Evolutionary conservation across 2,329 filamentous ascomycete genomes (phyloP), one percentile per base, ranked within the genome.

Genomic region (Metarhizium rileyi): DNA sequence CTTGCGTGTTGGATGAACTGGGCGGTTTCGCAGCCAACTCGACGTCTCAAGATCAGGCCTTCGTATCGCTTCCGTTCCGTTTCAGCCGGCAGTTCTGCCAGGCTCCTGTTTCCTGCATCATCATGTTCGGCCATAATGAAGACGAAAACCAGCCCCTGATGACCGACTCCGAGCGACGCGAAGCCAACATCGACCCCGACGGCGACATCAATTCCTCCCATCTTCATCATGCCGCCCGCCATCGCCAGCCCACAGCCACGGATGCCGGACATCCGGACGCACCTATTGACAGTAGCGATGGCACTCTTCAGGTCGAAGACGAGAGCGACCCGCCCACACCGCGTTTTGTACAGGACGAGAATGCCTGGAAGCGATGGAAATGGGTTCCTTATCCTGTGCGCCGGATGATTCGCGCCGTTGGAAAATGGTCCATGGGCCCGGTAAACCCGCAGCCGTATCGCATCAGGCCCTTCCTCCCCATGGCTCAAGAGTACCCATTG

Each of bases 401-500:
- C 41, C 72, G 74, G 50, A 61, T 72, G 48, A 58, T 64, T 45
- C 70, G 64, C 47, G 65, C 68, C 45, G 59, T 70, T 4, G 65
- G 59, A 23, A 68, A 60, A 48, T 84, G 81, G 81, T 67, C 73
- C 10, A 62, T 68, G 42, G 82, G 82, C 0, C 82, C 82, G 3
- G 56, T 69, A n/a, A 71, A 72, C 28, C 75, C 80, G 2, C 70
- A 68, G 46, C 65, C 62, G 2, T 61, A 64, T 53, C 66, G 52
- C 52, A 83, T 86, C 59, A 66, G 69, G 43, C 80, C 82, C 0
- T 53, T 87, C 49, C 78, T 90, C 47, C 84, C 86, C 2, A 61
- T 61, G 12, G 63, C 89, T 12, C 87, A 93, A 63, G 75, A 80
- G 53, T 78, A 78, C 28, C 87, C 87, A 1, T 69, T 87, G 52